Evolutionary conservation across 768 basidiomycete genomes (phyloP).

Genomic region (Boletus eberwhitei): DNA sequence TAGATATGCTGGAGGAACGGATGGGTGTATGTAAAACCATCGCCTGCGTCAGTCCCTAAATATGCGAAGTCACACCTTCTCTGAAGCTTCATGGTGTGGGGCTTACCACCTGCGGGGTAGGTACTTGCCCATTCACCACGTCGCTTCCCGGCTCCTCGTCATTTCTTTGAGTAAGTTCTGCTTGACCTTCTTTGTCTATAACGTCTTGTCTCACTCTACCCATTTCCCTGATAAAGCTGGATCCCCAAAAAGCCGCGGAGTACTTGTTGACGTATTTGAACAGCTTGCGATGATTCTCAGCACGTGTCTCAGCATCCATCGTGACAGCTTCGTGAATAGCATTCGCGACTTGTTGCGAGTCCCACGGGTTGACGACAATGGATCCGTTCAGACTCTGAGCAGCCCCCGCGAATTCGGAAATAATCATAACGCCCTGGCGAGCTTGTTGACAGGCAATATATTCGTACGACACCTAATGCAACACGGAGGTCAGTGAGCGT

Average conservation of each 20-base stretch:
- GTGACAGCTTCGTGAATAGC: constrained; percentile 96
- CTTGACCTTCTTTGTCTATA: constrained; percentile 33
- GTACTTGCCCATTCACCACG: constrained; percentile 39
- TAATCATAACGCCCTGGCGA: constrained; percentile 93
- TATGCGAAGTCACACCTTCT: constrained; percentile 31
- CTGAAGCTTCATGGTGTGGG: constrained; percentile 29
- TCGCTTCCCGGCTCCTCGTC: constrained; percentile 37
- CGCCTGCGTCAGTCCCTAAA: constrained; percentile 26
- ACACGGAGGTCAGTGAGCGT: constrained; percentile 6
- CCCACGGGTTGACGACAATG: constrained; percentile 98
- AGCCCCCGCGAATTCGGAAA: constrained; percentile 98
- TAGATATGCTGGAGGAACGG: constrained; percentile 26
- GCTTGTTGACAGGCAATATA: constrained; percentile 95
- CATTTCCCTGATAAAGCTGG: constrained; percentile 87
- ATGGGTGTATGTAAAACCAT: constrained; percentile 23
- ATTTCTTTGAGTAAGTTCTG: constrained; percentile 33
- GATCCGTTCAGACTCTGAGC: constrained; percentile 94
- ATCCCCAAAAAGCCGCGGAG: constrained; percentile 90
- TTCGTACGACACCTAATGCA: constrained; percentile 90
- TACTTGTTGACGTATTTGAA: constrained; percentile 97
- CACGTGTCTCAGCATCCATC: constrained; percentile 77
- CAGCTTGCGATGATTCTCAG: constrained; percentile 91
- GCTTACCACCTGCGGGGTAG: constrained; percentile 35
- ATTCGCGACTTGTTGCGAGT: constrained; percentile 95
- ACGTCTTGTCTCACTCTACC: constrained; percentile 49